phyloP scores from a whole-genome alignment of 345 rosid genomes.

The Murraya koenigii region DNA sequence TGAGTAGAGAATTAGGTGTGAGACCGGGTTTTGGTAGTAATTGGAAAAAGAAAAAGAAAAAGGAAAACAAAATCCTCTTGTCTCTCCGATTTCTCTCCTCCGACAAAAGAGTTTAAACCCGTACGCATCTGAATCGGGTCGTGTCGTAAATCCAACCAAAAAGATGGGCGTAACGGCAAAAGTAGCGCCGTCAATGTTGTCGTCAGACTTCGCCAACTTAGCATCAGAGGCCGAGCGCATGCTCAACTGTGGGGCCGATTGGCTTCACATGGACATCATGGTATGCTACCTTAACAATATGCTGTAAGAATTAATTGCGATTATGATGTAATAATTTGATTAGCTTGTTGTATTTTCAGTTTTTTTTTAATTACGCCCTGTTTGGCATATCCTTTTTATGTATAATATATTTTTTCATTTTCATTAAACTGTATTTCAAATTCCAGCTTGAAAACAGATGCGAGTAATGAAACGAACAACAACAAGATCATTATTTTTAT shows the following conservation, averaged over 20 bases:
- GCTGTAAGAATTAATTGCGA: neutral
- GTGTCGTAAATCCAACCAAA: neutral
- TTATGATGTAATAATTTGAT: neutral
- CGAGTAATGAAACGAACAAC: neutral
- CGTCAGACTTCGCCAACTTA: conserved; percentile 85
- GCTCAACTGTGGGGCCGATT: conserved; percentile 78
- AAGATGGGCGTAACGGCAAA: conserved; percentile 62
- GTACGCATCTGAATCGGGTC: neutral
- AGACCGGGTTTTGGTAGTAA: too few relatives aligned
- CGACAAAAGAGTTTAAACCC: neutral
- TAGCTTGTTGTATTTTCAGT: too few relatives aligned
- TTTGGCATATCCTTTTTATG: neutral
- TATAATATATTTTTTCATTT: neutral
- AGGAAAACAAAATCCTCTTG: neutral
- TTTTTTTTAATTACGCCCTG: neutral
- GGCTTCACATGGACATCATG: conserved; percentile 99
- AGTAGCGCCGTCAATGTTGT: conserved; percentile 94
- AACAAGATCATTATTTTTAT: neutral
- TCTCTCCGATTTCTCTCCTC: neutral
- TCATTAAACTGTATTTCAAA: neutral
- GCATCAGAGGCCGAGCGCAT: conserved; percentile 89
- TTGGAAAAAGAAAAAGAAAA: too few relatives aligned
- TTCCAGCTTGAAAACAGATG: neutral
- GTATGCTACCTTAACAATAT: conserved; percentile 21
- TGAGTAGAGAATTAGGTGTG: neutral